Evolutionary conservation across 2,329 filamentous ascomycete species (phyloP), one percentile per base, ranked within the genome.

Genomic region (Pyrenophora tritici-repentis): DNA sequence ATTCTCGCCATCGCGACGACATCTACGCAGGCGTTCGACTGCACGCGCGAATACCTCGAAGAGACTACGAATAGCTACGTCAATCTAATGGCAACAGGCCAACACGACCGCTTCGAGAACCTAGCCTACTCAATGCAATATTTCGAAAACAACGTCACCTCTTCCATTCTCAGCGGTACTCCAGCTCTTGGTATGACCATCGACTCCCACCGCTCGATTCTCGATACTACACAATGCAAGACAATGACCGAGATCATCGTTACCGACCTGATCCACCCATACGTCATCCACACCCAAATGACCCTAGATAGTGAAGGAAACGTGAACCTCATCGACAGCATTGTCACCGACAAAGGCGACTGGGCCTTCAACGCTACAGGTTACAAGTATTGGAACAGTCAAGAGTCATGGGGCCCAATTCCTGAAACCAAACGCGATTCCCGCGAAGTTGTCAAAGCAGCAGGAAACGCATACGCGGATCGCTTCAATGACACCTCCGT

Each of bases 341-440:
- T 67, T 9, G 62, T 67, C 1, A 66, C 66, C 0, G 62, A 65
- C 20, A 36, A 51, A 32, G 66, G 66, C 17, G 65, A 68, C 42
- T 68, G 66, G 65, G 52, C 62, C 2, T 67, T 68, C 56, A 68
- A 68, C 38, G 63, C 63, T 5, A 68, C 62, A 7, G 57, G 56
- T 18, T 56, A 53, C 16, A 40, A 58, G 10, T 41, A 61, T 34
- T 56, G 56, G 42, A 56, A 59, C 8, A 41, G 29, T 26, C 47
- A 37, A 6, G 66, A 68, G 22, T 48, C 41, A 18, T 67, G 66
- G 63, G 17, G 37, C 10, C 42, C 49, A 0, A 59, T 67, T 36
- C 59, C 63, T 1, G 22, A 49, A 37, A 17, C n/a, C 6, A 35
- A 58, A 14, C 56, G 50, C 13, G 41, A 53, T 17, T 49, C 55